Base-by-base conservation (phyloP, 192 early-diverging fungal genomes). In the Coemansia sp. region DNA sequence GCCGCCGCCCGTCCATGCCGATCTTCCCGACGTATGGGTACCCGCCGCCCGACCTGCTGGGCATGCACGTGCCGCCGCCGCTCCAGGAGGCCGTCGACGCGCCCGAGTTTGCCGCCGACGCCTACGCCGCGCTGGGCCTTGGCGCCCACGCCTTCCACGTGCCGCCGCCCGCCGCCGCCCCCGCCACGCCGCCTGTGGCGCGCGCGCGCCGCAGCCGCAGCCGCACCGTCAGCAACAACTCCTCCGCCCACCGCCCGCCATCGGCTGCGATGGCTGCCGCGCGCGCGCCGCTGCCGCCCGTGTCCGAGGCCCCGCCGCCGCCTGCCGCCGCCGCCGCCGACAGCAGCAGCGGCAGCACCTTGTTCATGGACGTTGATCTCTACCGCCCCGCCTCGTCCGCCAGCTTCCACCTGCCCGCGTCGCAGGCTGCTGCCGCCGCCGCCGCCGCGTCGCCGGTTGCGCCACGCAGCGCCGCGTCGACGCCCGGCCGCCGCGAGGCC, bases 1-100 rank as follows among this genome's bases (percentile, higher is more conserved):
- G 38, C 29, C 61, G 73, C 13, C 73, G 73, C 5, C 73, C 73
- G 14, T 76, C 73, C 29, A 76, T 76, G 73, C 73, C 73, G 9
- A 58, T 76, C 15, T 76, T 61, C 32, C 73, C 73, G 32, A 49
- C 66, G 2, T 69, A 65, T 40, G 54, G 48, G 1, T 76, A 49
- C 15, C 17, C 55, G 7, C 57, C 47, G 3, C 18, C 51, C 54
- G 66, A 69, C 23, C 39, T 76, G 52, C 62, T 69, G 3, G 47
- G 40, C 19, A 50, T 76, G 72, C 63, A 76, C 33, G 72, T 76
- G 31, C 72, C 72, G 23, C 65, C 72, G 30, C 61, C 65, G 39
- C 54, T 76, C 36, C 50, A 61, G n/a, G 71, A 75, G 25, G 71
- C 49, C 32, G 71, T 75, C 14, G 71, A 56, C 2, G 64, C 65